Evolutionary conservation across 1,284 basidiomycete species (phyloP).

Genomic region (Naganishia albida): DNA sequence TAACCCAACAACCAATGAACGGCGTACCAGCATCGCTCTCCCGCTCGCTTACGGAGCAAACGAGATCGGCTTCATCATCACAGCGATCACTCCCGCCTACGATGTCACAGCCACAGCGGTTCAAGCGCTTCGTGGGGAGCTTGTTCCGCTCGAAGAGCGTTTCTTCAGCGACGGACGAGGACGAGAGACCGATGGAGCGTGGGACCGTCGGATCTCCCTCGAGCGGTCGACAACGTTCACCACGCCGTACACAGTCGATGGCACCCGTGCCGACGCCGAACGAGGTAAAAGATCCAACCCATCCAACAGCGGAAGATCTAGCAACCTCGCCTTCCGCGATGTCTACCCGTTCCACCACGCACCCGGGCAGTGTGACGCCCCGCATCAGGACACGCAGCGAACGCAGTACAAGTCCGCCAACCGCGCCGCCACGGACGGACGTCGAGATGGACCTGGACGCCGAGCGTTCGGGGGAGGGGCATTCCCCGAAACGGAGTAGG

Average conservation of each 20-base stretch:
- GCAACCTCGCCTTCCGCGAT: constrained; percentile 4
- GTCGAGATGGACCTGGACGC: constrained; percentile 9
- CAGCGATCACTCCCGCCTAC: background rate
- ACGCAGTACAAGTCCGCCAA: constrained; percentile 12
- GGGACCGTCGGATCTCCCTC: too few species aligned
- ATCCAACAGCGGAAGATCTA: background rate
- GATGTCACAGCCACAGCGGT: constrained; percentile 15
- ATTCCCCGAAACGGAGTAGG: constrained; percentile 11
- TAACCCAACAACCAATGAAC: background rate
- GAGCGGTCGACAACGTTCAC: background rate
- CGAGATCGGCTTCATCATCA: background rate
- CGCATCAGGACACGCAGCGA: constrained; percentile 28
- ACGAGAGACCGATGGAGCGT: background rate
- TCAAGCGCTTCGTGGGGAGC: constrained; percentile 28
- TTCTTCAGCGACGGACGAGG: background rate
- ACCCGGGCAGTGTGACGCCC: constrained; percentile 26
- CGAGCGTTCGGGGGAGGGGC: background rate
- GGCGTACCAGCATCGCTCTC: too few species aligned
- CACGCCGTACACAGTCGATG: constrained; percentile 9
- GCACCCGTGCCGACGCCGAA: too few species aligned
- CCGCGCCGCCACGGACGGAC: background rate
- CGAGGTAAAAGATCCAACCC: too few species aligned
- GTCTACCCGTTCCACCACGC: constrained; percentile 1
- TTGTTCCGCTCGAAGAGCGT: constrained; percentile 26
- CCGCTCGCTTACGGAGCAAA: background rate